phyloP scores from a whole-genome alignment of 345 rosid species.

The Euphorbia peplus region DNA sequence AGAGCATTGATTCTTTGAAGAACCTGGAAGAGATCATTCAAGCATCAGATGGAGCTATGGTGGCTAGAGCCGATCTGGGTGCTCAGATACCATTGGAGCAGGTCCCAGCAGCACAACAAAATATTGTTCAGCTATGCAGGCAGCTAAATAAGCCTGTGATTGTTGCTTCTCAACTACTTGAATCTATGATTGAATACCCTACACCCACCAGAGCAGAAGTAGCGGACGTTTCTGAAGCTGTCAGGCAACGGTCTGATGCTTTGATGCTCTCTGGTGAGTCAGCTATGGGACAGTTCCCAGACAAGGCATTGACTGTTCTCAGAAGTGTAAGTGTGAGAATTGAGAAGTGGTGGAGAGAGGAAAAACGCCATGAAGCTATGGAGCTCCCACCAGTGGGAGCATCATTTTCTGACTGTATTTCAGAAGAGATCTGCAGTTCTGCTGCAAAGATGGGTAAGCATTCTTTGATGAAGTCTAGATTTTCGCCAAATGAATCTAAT shows the following conservation, averaged over 20 bases:
- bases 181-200: constrained; percentile 98
- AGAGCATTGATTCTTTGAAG: constrained; percentile 84
- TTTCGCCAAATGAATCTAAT: neutral
- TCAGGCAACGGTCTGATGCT: constrained; percentile 96
- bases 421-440: constrained; percentile 94
- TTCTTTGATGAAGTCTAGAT: neutral
- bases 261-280: constrained; percentile 99
- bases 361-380: constrained; percentile 75
- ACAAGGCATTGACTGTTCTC: constrained; percentile 87
- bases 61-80: constrained; percentile 97
- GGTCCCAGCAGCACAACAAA: constrained; percentile 96
- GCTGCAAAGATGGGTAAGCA: constrained; percentile 97
- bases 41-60: constrained; percentile 99
- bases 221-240: constrained; percentile 98
- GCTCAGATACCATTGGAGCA: constrained; percentile 99
- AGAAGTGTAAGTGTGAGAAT: constrained; percentile 91
- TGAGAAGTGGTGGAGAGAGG: constrained; percentile 99
- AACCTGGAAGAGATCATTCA: constrained; percentile 84
- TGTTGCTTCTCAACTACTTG: constrained; percentile 93
- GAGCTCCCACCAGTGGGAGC: constrained; percentile 68
- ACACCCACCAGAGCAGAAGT: constrained; percentile 99
- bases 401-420: constrained; percentile 66
- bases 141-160: constrained; percentile 90
- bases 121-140: constrained; percentile 80
- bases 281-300: constrained; percentile 99